Base-by-base conservation (phyloP, 306 rosid genomes). In the Gastrolobium villosum region DNA sequence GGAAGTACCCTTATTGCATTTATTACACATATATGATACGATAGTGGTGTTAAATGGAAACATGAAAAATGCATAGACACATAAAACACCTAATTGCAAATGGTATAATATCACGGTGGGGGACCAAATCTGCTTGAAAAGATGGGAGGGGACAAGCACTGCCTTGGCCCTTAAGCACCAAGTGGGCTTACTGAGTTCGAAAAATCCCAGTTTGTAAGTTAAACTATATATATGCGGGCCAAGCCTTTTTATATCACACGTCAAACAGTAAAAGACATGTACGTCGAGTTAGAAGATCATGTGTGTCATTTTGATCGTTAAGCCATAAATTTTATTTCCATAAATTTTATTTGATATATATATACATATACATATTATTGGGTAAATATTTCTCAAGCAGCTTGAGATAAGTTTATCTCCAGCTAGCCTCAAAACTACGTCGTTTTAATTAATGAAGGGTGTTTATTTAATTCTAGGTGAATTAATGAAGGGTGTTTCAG, bases 41-140 rank as follows among this genome's bases (percentile, higher is more conserved):
- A 34, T 67, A 61, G 56, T 9, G 69, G 36, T 56, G 69, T 52
- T 80, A 65, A 64, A 54, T 72, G 65, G 41, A 80, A 66, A 56
- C 60, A 71, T 30, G 66, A 37, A 71, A 15, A 71, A 32, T 36
- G 63, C 63, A 31, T 3, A 50, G 70, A 28, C 67, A 40, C 46
- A 31, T 2, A 79, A 40, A 39, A 31, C 2, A 79, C 69, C 69
- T 68, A 69, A 68, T 37, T 36, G 80, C 50, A 37, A 78, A 1
- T 8, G 31, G 7, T 35, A 4, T 15, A 45, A n/a, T 45, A 74
- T 52, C 4, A 76, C 20, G 6, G 80, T 64, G 76, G 83, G 83
- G 82, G 83, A 76, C 78, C 82, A 37, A 37, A 69, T 2, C 3
- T 60, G 34, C 31, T 34, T 30, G 45, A 20, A 9, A 30, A 70